These are phyloP conservation scores for Neurospora sp. DNA, from an alignment of 495 filamentous ascomycete species.

Conservation along the genomic window DNA sequence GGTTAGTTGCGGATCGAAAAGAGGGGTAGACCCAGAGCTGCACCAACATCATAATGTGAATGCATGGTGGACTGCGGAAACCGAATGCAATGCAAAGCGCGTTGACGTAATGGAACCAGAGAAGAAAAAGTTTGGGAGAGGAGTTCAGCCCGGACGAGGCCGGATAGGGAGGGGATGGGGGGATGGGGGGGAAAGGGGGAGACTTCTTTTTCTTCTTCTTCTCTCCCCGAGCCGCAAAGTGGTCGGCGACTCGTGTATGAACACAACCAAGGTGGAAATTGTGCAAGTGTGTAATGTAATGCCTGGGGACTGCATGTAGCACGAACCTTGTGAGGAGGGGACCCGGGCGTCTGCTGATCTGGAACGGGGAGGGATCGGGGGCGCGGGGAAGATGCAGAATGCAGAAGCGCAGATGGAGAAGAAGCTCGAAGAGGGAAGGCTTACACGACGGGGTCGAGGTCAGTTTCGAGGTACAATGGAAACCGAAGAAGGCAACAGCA, in stretches of 20 bases:
- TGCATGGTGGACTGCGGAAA: background rate
- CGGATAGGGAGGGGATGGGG: background rate
- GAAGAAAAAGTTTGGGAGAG: background rate
- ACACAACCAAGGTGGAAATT: background rate
- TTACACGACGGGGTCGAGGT: background rate
- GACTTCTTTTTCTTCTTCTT: background rate
- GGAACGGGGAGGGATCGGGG: background rate
- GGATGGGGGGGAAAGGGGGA: background rate
- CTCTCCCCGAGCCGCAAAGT: background rate
- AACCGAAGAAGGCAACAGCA: background rate
- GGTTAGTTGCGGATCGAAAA: constrained; percentile 3
- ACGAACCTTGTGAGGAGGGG: background rate
- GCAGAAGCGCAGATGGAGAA: background rate
- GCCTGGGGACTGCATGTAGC: background rate
- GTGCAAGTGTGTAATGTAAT: background rate
- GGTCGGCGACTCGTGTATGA: background rate
- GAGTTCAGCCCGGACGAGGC: background rate
- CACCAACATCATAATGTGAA: constrained; percentile 1
- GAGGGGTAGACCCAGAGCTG: background rate
- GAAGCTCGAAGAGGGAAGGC: background rate
- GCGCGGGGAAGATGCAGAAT: background rate
- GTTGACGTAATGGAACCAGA: background rate
- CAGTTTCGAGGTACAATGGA: background rate
- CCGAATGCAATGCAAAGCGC: background rate
- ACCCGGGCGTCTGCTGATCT: background rate